These are phyloP conservation scores for Thielaviopsis punctulata DNA, from an alignment of 2,329 filamentous ascomycete genomes.

Conservation along the genomic window DNA sequence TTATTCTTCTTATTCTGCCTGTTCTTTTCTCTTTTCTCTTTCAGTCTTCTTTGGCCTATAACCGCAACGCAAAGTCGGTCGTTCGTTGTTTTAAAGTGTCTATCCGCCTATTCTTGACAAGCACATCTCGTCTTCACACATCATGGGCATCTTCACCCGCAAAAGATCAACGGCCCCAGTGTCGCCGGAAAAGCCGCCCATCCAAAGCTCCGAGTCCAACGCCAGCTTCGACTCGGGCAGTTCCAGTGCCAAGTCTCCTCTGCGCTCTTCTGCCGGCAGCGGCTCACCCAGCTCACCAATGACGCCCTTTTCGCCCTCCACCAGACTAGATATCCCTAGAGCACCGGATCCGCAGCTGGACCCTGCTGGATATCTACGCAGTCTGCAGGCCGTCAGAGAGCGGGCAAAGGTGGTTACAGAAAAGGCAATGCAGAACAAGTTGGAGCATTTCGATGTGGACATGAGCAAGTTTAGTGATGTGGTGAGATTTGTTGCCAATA, in stretches of 20 bases:
- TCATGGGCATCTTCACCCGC: conserved; percentile 13
- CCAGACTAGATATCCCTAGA: conserved; percentile 60
- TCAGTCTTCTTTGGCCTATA: neutral
- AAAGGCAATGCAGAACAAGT: conserved; percentile 58
- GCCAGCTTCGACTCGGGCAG: conserved; percentile 34
- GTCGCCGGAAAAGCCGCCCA: conserved; percentile 17
- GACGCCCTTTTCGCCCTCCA: conserved; percentile 33
- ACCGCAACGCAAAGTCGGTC: no score
- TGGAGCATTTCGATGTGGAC: conserved; percentile 80
- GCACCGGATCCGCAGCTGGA: conserved; percentile 78
- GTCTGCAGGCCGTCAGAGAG: conserved; percentile 75
- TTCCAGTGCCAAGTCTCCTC: conserved; percentile 29
- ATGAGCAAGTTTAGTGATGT: conserved; percentile 70
- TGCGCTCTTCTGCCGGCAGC: conserved; percentile 33
- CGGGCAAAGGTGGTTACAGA: conserved; percentile 55
- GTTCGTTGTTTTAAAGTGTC: neutral
- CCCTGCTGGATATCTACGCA: conserved; percentile 78
- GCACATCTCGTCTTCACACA: neutral
- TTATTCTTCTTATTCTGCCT: neutral
- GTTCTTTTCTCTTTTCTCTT: neutral
- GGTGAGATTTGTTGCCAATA: conserved; percentile 72
- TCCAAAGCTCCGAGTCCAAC: conserved; percentile 30
- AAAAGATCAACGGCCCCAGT: conserved; percentile 8
- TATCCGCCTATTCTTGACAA: neutral
- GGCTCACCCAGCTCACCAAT: conserved; percentile 29